Evolutionary conservation across 2,329 filamentous ascomycete genomes (phyloP), one percentile per base, ranked within the genome.

Genomic region (Metarhizium guizhouense): DNA sequence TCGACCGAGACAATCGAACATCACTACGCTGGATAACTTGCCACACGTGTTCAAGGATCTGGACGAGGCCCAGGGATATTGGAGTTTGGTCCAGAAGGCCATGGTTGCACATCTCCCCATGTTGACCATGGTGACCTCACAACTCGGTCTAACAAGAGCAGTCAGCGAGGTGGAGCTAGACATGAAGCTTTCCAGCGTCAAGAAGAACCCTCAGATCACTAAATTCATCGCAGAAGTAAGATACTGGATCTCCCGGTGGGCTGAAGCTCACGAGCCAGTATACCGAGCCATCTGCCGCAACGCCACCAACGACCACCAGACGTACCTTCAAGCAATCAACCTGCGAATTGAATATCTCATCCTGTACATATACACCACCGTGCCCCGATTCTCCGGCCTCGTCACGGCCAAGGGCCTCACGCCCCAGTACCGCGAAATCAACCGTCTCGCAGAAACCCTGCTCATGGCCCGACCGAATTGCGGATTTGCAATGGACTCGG

Each of bases 401-500:
- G 64, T 67, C 50, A 67, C 64, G 3, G 68, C 73, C 49, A 69
- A 66, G 36, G 62, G 63, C 4, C 65, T 76, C 47, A 77, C 73
- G 4, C 71, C 73, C 0, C 66, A 72, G 42, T 76, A 76, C 57
- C 68, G 62, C 14, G 74, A 77, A 60, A 69, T 76, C 20, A 74
- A 69, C 36, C 57, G 57, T 1, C 67, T 74, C 6, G 67, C 68
- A 6, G 71, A 72, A 54, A 68, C 65, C 2, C 57, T 76, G 3
- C 67, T 77, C 29, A 59, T 60, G 30, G 62, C 65, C 11, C 67
- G 68, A 13, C 69, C 64, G 11, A 72, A 61, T 56, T 71, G 70
- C n/a, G 67, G 67, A 52, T 76, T 77, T 56, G 69, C 74, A 1
- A 73, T 77, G 71, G 74, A 77, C 56, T 70, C 72, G 2, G 75